These are phyloP conservation scores for Sclerotinia nivalis DNA, from an alignment of 2,329 filamentous ascomycete species.

Conservation along the genomic window DNA sequence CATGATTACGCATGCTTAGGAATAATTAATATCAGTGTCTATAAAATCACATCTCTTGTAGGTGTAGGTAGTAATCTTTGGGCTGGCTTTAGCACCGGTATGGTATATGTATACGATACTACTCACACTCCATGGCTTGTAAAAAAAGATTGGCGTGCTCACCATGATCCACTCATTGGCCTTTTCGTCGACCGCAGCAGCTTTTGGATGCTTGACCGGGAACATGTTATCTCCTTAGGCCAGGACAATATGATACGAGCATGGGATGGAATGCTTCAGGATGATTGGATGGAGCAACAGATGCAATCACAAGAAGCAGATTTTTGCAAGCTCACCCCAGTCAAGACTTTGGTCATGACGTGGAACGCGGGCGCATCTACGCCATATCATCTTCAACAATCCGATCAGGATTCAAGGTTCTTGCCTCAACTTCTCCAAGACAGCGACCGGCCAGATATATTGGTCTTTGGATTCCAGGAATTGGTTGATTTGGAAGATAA, in stretches of 20 bases:
- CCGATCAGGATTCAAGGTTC: slow-evolving; percentile 70
- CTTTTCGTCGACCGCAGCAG: slow-evolving; percentile 78
- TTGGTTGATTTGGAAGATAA: slow-evolving; percentile 98
- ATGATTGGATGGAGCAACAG: slow-evolving; percentile 88
- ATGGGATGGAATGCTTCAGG: slow-evolving; percentile 91
- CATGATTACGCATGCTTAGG: slow-evolving; percentile 76
- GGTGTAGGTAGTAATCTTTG: slow-evolving; percentile 82
- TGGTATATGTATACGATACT: slow-evolving; percentile 90
- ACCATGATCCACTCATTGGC: slow-evolving; percentile 72
- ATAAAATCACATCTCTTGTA: slow-evolving; percentile 88
- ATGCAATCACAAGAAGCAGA: slow-evolving; percentile 83
- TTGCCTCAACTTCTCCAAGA: slow-evolving; percentile 76
- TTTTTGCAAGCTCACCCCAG: slow-evolving; percentile 82
- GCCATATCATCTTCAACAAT: slow-evolving; percentile 75
- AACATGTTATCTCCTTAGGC: slow-evolving; percentile 84
- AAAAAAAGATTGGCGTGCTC: slow-evolving; percentile 93
- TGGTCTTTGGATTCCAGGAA: slow-evolving; percentile 97
- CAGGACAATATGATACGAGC: slow-evolving; percentile 80
- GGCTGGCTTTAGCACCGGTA: slow-evolving; percentile 93
- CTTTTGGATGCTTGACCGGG: slow-evolving; percentile 79
- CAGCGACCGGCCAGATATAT: slow-evolving; percentile 80
- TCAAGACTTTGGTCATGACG: slow-evolving; percentile 79
- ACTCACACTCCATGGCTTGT: slow-evolving; percentile 80
- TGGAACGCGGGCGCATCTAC: slow-evolving; percentile 98
- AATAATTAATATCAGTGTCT: slow-evolving; percentile 82